Percentiles rank a stretch among this genome's conserved stretches.
Evolutionary conservation across 208 protist species (phyloP).

Genomic region (Wallacemonas rigidus): DNA sequence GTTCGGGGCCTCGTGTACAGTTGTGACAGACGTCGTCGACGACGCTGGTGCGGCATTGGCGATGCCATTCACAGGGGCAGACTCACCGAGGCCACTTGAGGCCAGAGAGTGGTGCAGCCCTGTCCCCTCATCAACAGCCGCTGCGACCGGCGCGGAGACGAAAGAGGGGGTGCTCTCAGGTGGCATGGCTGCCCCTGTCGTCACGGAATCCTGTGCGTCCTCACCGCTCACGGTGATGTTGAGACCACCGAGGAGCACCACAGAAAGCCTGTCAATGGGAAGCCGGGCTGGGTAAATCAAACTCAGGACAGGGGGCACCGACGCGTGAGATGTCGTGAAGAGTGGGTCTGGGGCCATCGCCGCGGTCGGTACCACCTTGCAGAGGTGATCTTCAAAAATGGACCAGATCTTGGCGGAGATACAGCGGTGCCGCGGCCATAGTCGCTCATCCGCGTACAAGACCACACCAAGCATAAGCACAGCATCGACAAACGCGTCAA

Average conservation of each 20-base stretch:
- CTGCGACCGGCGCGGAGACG: background rate
- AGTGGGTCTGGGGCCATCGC: conserved; percentile 37
- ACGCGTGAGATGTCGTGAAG: conserved; percentile 20
- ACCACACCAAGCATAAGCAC: conserved; percentile 85
- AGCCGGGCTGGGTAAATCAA: conserved; percentile 36
- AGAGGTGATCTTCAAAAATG: conserved; percentile 68
- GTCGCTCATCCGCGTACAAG: conserved; percentile 64
- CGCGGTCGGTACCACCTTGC: conserved; percentile 23
- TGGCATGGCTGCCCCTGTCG: background rate
- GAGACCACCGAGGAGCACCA: conserved; percentile 38
- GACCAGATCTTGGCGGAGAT: conserved; percentile 85
- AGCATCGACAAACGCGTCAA: conserved; percentile 80
- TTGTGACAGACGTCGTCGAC: background rate
- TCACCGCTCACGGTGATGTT: conserved; percentile 31
- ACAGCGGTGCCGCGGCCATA: conserved; percentile 52
- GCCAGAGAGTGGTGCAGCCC: background rate
- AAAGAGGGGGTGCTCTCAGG: background rate
- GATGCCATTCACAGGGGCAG: background rate
- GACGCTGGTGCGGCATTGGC: background rate
- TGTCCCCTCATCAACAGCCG: background rate
- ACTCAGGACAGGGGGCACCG: conserved; percentile 29
- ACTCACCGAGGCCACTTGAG: background rate
- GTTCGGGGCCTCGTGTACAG: too few species aligned
- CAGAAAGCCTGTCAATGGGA: conserved; percentile 36
- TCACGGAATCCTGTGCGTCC: background rate